These are phyloP conservation scores for Euclidium syriacum DNA, from an alignment of 345 rosid species.

Conservation along the genomic window DNA sequence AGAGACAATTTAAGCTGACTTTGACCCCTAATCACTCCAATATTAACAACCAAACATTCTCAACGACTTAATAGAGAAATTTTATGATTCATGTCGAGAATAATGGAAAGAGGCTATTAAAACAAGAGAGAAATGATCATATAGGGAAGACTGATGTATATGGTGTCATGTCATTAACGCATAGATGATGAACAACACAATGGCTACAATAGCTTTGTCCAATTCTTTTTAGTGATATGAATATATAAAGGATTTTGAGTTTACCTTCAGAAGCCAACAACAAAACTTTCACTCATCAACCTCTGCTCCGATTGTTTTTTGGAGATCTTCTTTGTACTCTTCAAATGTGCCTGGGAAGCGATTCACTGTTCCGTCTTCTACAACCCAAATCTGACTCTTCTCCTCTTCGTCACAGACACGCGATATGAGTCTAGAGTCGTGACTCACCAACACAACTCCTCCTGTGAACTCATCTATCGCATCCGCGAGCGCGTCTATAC, in stretches of 20 bases:
- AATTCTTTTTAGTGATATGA: slow-evolving; percentile 6
- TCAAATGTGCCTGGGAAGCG: slow-evolving; percentile 61
- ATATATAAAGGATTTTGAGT: slow-evolving; percentile 9
- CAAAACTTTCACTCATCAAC: slow-evolving; percentile 57
- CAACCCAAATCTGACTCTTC: slow-evolving; percentile 86
- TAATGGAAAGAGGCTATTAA: background rate
- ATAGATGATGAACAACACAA: slow-evolving; percentile 14
- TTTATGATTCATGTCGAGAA: background rate
- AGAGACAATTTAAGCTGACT: no score
- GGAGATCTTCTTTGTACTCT: slow-evolving; percentile 84
- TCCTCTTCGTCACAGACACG: slow-evolving; percentile 88
- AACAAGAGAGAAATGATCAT: background rate
- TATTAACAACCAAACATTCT: background rate
- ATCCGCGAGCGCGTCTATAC: slow-evolving; percentile 90
- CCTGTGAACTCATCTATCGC: slow-evolving; percentile 89
- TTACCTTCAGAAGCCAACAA: slow-evolving; percentile 22
- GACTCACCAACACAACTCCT: slow-evolving; percentile 91
- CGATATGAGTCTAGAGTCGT: slow-evolving; percentile 86
- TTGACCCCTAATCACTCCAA: background rate
- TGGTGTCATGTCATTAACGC: slow-evolving; percentile 1
- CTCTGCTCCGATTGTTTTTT: slow-evolving; percentile 65
- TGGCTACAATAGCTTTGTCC: background rate
- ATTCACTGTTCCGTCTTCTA: slow-evolving; percentile 70
- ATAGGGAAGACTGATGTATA: slow-evolving; percentile 7
- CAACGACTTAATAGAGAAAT: background rate